Percentiles rank a stretch among this genome's conserved stretches.
phyloP scores from a whole-genome alignment of 129 eudicot species.

The Escallonia rubra region DNA sequence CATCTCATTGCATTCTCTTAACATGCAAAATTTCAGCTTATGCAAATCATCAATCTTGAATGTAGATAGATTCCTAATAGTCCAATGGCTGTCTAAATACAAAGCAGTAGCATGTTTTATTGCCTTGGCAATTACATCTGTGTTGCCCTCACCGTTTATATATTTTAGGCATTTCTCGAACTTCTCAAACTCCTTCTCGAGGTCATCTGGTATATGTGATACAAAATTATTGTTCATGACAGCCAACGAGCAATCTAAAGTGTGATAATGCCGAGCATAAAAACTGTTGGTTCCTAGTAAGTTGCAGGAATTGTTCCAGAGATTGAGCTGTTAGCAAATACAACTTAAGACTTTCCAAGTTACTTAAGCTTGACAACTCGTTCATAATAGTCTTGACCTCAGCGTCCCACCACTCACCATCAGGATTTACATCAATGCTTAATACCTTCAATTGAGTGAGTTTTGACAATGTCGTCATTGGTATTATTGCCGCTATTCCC shows the following conservation, averaged over 20 bases:
- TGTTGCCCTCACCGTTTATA: constrained; percentile 26
- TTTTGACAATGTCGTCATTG: constrained; percentile 20
- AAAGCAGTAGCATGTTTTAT: constrained; percentile 26
- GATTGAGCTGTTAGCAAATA: constrained; percentile 23
- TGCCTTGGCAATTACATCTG: constrained; percentile 11
- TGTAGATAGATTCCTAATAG: constrained; percentile 15
- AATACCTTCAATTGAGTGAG: constrained; percentile 24
- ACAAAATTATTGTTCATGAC: constrained; percentile 16
- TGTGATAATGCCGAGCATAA: constrained; percentile 11
- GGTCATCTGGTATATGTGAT: constrained; percentile 22
- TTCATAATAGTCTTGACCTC: constrained; percentile 20
- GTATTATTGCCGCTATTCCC: constrained; percentile 22
- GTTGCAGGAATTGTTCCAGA: constrained; percentile 14
- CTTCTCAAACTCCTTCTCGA: constrained; percentile 19
- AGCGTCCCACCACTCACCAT: constrained; percentile 31
- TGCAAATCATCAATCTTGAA: constrained; percentile 10
- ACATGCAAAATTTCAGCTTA: constrained; percentile 26
- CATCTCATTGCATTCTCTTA: constrained; percentile 43
- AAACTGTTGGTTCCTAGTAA: constrained; percentile 9
- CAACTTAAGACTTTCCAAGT: constrained; percentile 17
- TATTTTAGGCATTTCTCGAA: constrained; percentile 24
- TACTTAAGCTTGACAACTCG: constrained; percentile 12
- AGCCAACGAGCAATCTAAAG: constrained; percentile 26
- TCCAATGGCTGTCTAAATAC: constrained; percentile 30
- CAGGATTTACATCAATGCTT: constrained; percentile 21